Base-by-base conservation (phyloP, 2,329 filamentous ascomycete genomes). In the Botrytis fragariae region DNA sequence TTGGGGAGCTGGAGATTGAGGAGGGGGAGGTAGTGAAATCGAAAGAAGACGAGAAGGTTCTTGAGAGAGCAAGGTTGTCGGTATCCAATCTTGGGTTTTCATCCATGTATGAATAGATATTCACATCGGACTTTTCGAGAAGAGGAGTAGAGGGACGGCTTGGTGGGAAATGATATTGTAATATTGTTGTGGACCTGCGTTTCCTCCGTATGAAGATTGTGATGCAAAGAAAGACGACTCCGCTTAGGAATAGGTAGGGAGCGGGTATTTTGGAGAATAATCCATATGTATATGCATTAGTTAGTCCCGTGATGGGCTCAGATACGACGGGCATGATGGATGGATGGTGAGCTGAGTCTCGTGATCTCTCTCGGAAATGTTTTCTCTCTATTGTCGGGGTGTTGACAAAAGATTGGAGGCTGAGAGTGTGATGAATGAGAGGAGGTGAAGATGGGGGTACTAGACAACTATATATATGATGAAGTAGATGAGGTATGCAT, bases 251-350 rank as follows among this genome's bases (percentile, higher is more conserved):
- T 7, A 75, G 69, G 51, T 72, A 72, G 39, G 60, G 60, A 22
- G 39, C 12, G 18, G 60, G 42, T 35, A 75, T 35, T 20, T 25
- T 54, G 39, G 74, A 59, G 57, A 73, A 73, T 32, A 51, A 61
- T n/a, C 44, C 45, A 20, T 48, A 35, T 32, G 44, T 16, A 32
- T 57, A 54, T 22, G 25, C 9, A 22, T 37, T 5, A 51, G 20
- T 35, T 35, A 54, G 44, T 32, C 35, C 54, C 57, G 64, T 59
- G 37, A 44, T 35, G n/a, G 60, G 51, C 35, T 69, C 71, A 35
- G 74, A 70, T 68, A 76, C 63, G 62, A 72, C 73, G 20, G 73
- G 74, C 74, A 74, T 74, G 42, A 51, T 70, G 61, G 45, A 48
- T 51, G 37, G 18, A 61, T 64, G 39, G 32, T 48, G 42, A 61